A percentile compares a stretch with the other conserved stretches of the same genome.
Evolutionary conservation across 345 rosid species (phyloP).

Genomic region (Eucalyptus paniculata): DNA sequence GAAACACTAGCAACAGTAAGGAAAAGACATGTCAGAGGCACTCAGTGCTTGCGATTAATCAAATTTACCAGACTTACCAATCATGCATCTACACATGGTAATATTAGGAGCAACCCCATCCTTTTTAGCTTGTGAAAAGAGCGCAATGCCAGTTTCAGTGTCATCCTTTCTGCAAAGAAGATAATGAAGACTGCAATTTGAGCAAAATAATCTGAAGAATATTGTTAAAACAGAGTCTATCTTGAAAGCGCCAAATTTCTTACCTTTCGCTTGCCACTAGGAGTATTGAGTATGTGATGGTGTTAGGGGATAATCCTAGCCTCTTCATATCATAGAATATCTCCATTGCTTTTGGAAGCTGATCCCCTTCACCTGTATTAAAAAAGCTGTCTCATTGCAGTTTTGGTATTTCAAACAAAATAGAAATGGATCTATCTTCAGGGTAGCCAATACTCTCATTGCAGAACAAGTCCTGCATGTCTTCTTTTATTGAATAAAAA

Average conservation of each 20-base stretch:
- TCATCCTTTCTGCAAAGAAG: conserved; percentile 58
- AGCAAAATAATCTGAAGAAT: neutral
- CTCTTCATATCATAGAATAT: conserved; percentile 64
- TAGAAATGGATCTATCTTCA: neutral
- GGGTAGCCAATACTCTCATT: neutral
- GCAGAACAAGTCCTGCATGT: neutral
- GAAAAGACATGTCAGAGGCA: neutral
- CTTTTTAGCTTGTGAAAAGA: conserved; percentile 62
- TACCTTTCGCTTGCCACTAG: conserved; percentile 81
- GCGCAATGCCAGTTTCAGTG: conserved; percentile 50
- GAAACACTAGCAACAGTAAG: neutral
- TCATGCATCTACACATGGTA: conserved; percentile 59
- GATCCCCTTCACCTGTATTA: conserved; percentile 73
- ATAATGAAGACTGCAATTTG: neutral
- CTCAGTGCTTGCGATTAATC: neutral
- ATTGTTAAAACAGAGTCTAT: neutral
- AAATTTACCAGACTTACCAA: conserved; percentile 56
- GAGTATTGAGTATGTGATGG: conserved; percentile 76
- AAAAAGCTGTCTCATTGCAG: neutral
- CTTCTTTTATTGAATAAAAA: neutral
- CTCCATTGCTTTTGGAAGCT: conserved; percentile 68
- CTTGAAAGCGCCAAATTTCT: neutral
- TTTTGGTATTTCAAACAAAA: neutral
- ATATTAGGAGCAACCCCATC: conserved; percentile 57
- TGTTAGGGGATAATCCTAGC: conserved; percentile 48